phyloP scores from a whole-genome alignment of 1,284 basidiomycete genomes.

The Heterobasidion irregulare region DNA sequence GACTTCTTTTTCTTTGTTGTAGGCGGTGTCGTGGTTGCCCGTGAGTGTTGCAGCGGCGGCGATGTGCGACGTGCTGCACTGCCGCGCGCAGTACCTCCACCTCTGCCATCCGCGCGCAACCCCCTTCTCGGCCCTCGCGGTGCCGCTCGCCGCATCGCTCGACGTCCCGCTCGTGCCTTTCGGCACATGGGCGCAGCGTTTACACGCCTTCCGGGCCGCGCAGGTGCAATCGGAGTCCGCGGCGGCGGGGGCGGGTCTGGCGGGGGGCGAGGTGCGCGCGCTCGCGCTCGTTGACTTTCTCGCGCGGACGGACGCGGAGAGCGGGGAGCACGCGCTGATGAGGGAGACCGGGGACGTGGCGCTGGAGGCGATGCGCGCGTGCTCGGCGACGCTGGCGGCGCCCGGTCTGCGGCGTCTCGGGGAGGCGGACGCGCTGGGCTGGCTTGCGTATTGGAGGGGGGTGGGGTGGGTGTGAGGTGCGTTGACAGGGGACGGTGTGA shows the following conservation, averaged over 20 bases:
- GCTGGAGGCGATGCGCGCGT: not conserved
- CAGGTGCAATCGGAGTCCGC: not conserved
- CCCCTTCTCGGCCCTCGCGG: not conserved
- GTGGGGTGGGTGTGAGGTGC: not conserved
- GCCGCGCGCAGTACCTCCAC: not conserved
- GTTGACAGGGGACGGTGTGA: too few species aligned
- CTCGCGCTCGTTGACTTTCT: constrained; percentile 18
- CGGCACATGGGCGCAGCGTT: not conserved
- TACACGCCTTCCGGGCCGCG: not conserved
- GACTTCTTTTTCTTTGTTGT: not conserved
- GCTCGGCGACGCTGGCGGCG: not conserved
- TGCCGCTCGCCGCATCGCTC: not conserved
- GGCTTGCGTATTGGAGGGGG: not conserved
- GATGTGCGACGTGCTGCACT: constrained; percentile 1
- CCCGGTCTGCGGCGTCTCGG: not conserved
- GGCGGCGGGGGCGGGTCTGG: not conserved
- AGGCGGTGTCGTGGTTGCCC: not conserved
- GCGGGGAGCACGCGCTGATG: constrained; percentile 1
- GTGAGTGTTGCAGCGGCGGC: not conserved
- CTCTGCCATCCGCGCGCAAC: not conserved
- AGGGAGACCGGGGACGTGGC: constrained; percentile 11
- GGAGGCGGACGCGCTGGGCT: not conserved
- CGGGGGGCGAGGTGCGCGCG: constrained; percentile 22
- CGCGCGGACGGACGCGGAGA: not conserved
- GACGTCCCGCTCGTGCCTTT: not conserved